Percentiles rank a stretch among this genome's conserved stretches.
These are phyloP conservation scores for Venturia asperata DNA, from an alignment of 2,329 filamentous ascomycete genomes.

Conservation along the genomic window DNA sequence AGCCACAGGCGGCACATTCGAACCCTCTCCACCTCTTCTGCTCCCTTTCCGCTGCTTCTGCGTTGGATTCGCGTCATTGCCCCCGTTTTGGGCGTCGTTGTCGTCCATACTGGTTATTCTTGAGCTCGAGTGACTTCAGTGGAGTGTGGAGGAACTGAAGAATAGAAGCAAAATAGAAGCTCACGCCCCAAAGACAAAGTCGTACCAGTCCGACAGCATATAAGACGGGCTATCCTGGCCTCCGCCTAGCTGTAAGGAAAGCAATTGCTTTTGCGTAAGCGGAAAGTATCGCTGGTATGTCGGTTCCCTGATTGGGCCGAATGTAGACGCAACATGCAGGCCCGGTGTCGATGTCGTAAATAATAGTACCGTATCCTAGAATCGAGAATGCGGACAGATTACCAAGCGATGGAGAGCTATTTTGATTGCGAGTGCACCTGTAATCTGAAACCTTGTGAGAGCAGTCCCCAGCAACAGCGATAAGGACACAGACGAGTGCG, in stretches of 20 bases:
- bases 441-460: neutral
- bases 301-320: neutral
- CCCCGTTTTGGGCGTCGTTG: neutral
- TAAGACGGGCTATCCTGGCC: neutral
- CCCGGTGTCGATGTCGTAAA: slow-evolving; percentile 4
- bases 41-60: slow-evolving; percentile 11
- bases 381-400: neutral
- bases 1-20: neutral
- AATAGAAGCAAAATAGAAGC: neutral
- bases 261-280: slow-evolving; percentile 8
- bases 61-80: neutral
- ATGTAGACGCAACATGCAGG: neutral
- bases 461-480: neutral
- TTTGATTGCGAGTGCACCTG: neutral
- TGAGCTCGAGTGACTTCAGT: neutral
- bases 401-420: neutral
- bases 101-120: slow-evolving; percentile 10
- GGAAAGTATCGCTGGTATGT: neutral
- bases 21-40: neutral
- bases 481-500: neutral
- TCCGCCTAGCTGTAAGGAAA: neutral
- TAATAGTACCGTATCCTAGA: neutral
- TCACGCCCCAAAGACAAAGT: neutral
- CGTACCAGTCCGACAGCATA: neutral
- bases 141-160: neutral